Evolutionary conservation across 495 filamentous ascomycete genomes (phyloP), one percentile per base, ranked within the genome.

Genomic region (Annulohypoxylon bovei): DNA sequence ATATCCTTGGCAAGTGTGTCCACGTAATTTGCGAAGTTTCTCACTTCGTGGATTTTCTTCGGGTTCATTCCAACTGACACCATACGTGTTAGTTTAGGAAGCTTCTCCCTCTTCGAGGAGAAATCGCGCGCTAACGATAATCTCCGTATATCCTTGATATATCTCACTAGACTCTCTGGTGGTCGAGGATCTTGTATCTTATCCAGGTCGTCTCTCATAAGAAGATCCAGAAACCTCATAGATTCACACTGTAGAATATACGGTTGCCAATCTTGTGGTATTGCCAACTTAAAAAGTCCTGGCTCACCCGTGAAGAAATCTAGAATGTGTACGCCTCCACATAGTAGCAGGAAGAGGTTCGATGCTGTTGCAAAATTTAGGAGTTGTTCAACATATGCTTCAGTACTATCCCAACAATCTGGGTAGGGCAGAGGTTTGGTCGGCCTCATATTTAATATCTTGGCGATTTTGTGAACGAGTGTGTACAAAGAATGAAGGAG

Each of bases 31-130:
- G 84, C 79, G 55, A 92, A 88, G 37, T 88, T 86, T 7, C 82
- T 81, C 39, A 98, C 95, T 81, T 99, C 95, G 67, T 99, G 96
- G 16, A 93, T 85, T 78, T 99, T 99, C 79, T 99, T 99, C 30
- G 90, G 86, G 65, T 93, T 97, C 96, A 99, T 99, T 18, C 95
- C 95, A 4, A 96, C 86, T 0, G 92, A 87, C 23, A 97, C 85
- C 72, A 90, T 86, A 40, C 86, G 82, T 3, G 92, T 87, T 16
- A 96, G 76, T 65, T 82, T 83, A 14, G 76, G 78, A 72, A 86
- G 74, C 62, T 79, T 82, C 70, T 70, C 74, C 65, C 75, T 76
- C 44, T 65, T 73, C 5, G 76, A 72, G 1, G 77, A 71, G 32
- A 91, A 91, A 2, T 88, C 84, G 37, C 95, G 85, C 12, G 78